Percentiles rank a stretch among this genome's conserved stretches.
phyloP scores from a whole-genome alignment of 208 protist species.

The Leishmania aethiopica region DNA sequence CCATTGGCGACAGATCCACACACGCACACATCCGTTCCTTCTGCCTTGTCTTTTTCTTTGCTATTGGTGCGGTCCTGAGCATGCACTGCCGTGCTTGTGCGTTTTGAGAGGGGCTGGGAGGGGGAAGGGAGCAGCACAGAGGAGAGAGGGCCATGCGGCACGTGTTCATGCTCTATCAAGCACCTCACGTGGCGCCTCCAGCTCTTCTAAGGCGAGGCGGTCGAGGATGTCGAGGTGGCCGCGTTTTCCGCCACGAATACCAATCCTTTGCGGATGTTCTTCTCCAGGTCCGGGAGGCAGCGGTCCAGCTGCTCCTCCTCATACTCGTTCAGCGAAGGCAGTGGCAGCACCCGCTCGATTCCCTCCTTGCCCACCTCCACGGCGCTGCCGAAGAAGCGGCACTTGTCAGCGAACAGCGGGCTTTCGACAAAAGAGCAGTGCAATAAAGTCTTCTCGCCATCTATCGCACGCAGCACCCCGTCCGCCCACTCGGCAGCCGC shows the following conservation, averaged over 20 bases:
- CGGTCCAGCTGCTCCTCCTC: conserved; percentile 80
- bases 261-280: conserved; percentile 89
- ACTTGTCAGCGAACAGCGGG: conserved; percentile 42
- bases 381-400: conserved; percentile 76
- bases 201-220: neutral
- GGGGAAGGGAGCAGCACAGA: neutral
- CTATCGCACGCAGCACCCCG: conserved; percentile 65
- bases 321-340: conserved; percentile 60
- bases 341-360: conserved; percentile 52
- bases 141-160: neutral
- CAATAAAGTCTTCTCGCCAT: conserved; percentile 62
- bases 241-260: conserved; percentile 38
- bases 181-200: neutral
- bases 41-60: neutral
- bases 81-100: neutral
- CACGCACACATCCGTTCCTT: neutral
- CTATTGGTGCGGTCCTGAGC: neutral
- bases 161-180: neutral
- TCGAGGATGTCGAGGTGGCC: neutral
- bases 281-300: conserved; percentile 79
- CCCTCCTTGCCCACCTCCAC: conserved; percentile 83
- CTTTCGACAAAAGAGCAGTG: conserved; percentile 66
- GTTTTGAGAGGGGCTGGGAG: neutral
- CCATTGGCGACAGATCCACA: neutral
- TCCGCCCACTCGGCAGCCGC: conserved; percentile 67